phyloP scores from a whole-genome alignment of 805 yeast species.

The Candida insectalens region DNA sequence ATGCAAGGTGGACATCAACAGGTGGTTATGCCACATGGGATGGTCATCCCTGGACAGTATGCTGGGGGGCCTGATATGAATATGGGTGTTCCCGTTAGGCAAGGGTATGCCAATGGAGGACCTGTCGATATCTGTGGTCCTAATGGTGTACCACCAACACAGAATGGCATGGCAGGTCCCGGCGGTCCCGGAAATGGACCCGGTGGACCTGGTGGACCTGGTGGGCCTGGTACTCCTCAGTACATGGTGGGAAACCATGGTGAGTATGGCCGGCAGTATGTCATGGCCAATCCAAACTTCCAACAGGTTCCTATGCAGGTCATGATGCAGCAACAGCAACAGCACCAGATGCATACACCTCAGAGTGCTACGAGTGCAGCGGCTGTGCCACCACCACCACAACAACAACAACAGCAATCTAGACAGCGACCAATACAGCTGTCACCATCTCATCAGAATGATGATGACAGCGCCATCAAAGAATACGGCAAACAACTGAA shows the following conservation, averaged over 20 bases:
- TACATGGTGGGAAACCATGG: neutral
- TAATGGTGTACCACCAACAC: neutral
- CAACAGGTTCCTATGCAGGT: conserved; percentile 19
- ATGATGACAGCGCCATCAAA: conserved; percentile 47
- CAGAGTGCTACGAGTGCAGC: conserved; percentile 11
- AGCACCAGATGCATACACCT: conserved; percentile 6
- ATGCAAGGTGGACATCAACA: too few relatives aligned
- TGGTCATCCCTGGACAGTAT: too few relatives aligned
- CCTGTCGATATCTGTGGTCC: neutral
- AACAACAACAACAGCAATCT: conserved; percentile 9
- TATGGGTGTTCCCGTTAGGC: too few relatives aligned
- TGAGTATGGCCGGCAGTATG: conserved; percentile 13
- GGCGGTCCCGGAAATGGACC: neutral
- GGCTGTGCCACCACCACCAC: conserved; percentile 11
- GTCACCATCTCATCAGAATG: neutral
- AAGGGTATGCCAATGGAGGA: too few relatives aligned
- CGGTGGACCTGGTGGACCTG: neutral
- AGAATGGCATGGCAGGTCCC: neutral
- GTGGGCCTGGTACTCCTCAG: neutral
- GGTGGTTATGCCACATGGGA: too few relatives aligned
- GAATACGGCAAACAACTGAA: conserved; percentile 77
- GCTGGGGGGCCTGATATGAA: too few relatives aligned
- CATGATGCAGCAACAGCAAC: conserved; percentile 10
- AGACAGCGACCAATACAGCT: conserved; percentile 7
- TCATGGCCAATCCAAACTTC: conserved; percentile 20